Evolutionary conservation across 2,329 filamentous ascomycete species (phyloP), one percentile per base, ranked within the genome.

Genomic region (Cordyceps cateniannulata): DNA sequence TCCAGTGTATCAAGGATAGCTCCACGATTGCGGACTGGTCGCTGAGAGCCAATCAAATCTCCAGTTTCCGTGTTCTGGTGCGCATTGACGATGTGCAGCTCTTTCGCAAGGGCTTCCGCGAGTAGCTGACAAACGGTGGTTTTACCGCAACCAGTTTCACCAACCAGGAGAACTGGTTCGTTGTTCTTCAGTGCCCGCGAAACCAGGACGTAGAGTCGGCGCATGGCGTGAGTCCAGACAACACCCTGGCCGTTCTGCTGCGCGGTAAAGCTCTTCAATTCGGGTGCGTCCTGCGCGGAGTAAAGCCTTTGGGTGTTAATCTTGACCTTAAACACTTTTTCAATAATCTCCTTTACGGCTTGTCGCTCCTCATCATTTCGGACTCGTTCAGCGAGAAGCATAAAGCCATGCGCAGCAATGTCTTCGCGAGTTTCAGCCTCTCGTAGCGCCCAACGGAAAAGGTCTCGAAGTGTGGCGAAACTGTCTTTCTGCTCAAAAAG

Each of bases 61-160:
- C 95, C 93, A 0, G 96, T 98, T 72, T 99, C 96, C 0, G 95
- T 93, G 66, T 99, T 99, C 67, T 98, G 93, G 73, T 99, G 96
- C 3, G 96, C 95, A 70, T 99, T 99, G 69, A 99, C 88, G 66
- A 93, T 95, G 66, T 93, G 87, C 44, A 99, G 78, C 64, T 90
- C 79, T 68, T 88, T 91, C 18, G 81, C 79, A 64, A 91, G 82
- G 4, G 90, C 88, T 69, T 96, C 89, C 3, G 95, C 92, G 58
- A 98, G 82, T 70, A 96, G 83, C 72, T 99, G 95, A 66, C 91
- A 96, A 7, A 99, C 90, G 2, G 93, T 97, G 0, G 95, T 99
- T 77, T 99, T 99, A 63, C 96, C 95, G 69, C 93, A 98, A 6
- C 95, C 95, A 20, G 95, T 99, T 72, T 99, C 96, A 63, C 95